Evolutionary conservation across 2,329 filamentous ascomycete species (phyloP).

Genomic region (Venturiaceae sp.): DNA sequence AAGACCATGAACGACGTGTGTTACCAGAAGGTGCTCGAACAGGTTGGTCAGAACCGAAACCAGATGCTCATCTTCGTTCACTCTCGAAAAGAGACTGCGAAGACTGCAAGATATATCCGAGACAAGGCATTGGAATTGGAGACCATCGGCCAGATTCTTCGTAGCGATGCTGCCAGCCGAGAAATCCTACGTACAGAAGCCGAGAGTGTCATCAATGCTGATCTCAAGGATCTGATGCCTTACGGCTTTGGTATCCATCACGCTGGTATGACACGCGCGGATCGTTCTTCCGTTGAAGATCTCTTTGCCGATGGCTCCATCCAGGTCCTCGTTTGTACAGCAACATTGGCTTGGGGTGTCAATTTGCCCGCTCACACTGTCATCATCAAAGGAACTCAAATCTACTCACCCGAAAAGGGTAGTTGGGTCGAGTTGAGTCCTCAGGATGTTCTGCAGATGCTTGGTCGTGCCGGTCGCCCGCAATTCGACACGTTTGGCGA

Average conservation of each 20-base stretch:
- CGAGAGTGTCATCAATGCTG: conserved; percentile 70
- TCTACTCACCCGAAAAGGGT: conserved; percentile 97
- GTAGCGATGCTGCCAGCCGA: conserved; percentile 82
- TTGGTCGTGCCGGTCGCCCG: conserved; percentile 89
- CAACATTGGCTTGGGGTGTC: conserved; percentile 98
- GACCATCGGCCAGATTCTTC: conserved; percentile 90
- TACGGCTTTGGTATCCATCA: conserved; percentile 98
- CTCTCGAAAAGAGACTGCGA: conserved; percentile 94
- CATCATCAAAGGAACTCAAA: conserved; percentile 96
- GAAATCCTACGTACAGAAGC: conserved; percentile 83
- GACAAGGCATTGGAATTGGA: conserved; percentile 97
- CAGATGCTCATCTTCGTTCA: conserved; percentile 99
- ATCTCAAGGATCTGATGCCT: conserved; percentile 86
- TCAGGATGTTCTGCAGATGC: conserved; percentile 97
- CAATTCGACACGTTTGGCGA: conserved; percentile 98
- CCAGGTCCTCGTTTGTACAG: conserved; percentile 92
- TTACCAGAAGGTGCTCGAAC: conserved; percentile 94
- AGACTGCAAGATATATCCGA: conserved; percentile 90
- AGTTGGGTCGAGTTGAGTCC: conserved; percentile 97
- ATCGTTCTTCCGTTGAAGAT: conserved; percentile 90
- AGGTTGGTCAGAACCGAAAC: conserved; percentile 84
- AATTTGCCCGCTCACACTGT: conserved; percentile 96
- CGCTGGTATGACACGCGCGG: conserved; percentile 91
- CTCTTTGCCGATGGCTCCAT: conserved; percentile 86
- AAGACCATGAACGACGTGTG: conserved; percentile 99